Evolutionary conservation across 1,284 basidiomycete genomes (phyloP).

Genomic region (Rhizoctonia solani): DNA sequence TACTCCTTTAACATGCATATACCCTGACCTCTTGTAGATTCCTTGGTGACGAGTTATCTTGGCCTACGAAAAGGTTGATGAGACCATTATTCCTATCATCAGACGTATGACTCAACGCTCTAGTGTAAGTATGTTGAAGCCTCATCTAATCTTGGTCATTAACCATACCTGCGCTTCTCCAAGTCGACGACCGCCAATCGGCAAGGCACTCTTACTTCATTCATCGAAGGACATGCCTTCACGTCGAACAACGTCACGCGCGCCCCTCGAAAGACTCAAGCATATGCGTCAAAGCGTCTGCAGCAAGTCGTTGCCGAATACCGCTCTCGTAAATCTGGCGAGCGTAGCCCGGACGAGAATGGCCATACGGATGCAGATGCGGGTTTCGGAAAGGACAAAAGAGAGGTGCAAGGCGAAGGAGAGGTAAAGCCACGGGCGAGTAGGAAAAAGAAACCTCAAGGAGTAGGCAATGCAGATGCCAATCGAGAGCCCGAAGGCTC

Average conservation of each 20-base stretch:
- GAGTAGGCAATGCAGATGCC: too few relatives aligned
- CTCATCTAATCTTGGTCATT: neutral
- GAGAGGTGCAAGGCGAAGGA: constrained; percentile 32
- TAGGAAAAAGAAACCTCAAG: too few relatives aligned
- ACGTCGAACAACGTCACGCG: constrained; percentile 52
- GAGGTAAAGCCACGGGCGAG: neutral
- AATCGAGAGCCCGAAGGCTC: too few relatives aligned
- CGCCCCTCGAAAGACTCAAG: constrained; percentile 77
- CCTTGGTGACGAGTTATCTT: constrained; percentile 82
- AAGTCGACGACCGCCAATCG: constrained; percentile 62
- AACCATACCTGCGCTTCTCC: neutral
- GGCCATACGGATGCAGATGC: too few relatives aligned
- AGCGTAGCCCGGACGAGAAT: constrained; percentile 12
- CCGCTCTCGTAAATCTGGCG: constrained; percentile 35
- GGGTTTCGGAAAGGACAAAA: constrained; percentile 34
- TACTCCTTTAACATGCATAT: neutral
- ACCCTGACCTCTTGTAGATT: constrained; percentile 57
- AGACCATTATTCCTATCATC: constrained; percentile 90
- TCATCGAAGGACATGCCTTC: constrained; percentile 54
- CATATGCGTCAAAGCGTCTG: constrained; percentile 82
- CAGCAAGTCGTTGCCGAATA: constrained; percentile 64
- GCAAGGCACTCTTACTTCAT: constrained; percentile 60
- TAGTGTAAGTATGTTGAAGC: constrained; percentile 54
- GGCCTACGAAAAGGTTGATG: constrained; percentile 90
- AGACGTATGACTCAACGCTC: constrained; percentile 83